Conservation (phyloP, 441 rosid genomes). For the Mallotus japonicus region DNA sequence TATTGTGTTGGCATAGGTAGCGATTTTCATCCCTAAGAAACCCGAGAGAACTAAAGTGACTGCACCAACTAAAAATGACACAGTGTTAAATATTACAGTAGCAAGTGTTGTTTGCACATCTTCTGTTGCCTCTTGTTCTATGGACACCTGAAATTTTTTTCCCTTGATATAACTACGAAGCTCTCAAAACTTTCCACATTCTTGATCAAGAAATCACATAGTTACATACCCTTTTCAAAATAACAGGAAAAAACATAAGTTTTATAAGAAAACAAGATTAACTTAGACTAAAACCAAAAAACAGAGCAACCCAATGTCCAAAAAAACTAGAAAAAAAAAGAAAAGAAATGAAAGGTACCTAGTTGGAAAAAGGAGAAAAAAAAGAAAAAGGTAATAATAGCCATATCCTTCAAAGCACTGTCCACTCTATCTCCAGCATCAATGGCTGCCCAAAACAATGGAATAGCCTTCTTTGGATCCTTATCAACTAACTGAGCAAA, state of each 20-base stretch:
- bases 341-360: too few species aligned
- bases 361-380: too few species aligned
- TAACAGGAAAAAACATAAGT: too few species aligned
- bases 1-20: slow-evolving; percentile 83
- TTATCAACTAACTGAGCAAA: slow-evolving; percentile 69
- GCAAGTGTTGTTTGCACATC: slow-evolving; percentile 76
- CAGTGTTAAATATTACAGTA: slow-evolving; percentile 66
- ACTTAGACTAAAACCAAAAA: too few species aligned
- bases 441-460: slow-evolving; percentile 87
- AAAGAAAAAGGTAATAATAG: slow-evolving; percentile 46
- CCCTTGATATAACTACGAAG: slow-evolving; percentile 38
- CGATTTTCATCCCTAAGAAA: slow-evolving; percentile 83
- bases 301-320: too few species aligned
- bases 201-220: slow-evolving; percentile 63
- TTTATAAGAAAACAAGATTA: too few species aligned
- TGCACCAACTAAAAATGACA: slow-evolving; percentile 71
- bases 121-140: slow-evolving; percentile 78
- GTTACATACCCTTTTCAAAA: too few species aligned
- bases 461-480: slow-evolving; percentile 86
- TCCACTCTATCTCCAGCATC: slow-evolving; percentile 91
- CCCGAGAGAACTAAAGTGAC: slow-evolving; percentile 70
- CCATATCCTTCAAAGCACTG: slow-evolving; percentile 93
- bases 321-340: too few species aligned
- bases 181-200: too few species aligned
- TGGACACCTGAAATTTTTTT: slow-evolving; percentile 94